Base-by-base conservation (phyloP, 225 moss, liverwort and hornwort genomes). In the Pseudisothecium myosuroides region DNA sequence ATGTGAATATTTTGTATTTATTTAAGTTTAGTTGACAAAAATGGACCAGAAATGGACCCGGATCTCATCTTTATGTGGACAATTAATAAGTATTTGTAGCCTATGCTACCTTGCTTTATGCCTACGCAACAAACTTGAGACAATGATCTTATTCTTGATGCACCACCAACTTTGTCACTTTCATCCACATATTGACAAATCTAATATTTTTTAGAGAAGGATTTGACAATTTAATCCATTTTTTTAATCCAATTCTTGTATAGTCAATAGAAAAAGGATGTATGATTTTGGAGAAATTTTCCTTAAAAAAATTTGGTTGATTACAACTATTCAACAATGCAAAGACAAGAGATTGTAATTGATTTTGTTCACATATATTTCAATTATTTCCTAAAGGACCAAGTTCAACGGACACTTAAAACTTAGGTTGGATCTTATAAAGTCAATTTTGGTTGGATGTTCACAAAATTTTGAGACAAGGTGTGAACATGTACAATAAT, bases 61-160 rank as follows among this genome's bases (percentile, higher is more conserved):
- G 2, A 27, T 41, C 9, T 71, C 1, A 6, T 29, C 4, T 73
- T 28, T 28, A 17, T 1, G 2, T 45, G 2, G 4, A 73, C 2
- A 0, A 17, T 45, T 0, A 0, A 45, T 45, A 28, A 10, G 3
- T 45, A 31, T 31, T 0, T 31, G 4, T 74, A 74, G 43, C 47
- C 31, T 19, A 18, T 17, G 11, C 29, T 47, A 29, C 11, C 11
- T 47, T 49, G 11, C 6, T 74, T 11, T 6, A 74, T 47, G 7
- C 5, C 6, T 27, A 11, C 31, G 21, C 3, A 47, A 2, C 0
- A 0, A 49, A 49, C 19, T 31, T 49, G 7, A 49, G 7, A 32
- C 0, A 2, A 2, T 32, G 32, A 75, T 73, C 29, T 45, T 28
- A 73, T 50, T 50, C 12, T 18, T 21, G 0, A 50, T 76, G 32